Conservation (phyloP, 495 filamentous ascomycete genomes). For the Xylaria bambusicola region DNA sequence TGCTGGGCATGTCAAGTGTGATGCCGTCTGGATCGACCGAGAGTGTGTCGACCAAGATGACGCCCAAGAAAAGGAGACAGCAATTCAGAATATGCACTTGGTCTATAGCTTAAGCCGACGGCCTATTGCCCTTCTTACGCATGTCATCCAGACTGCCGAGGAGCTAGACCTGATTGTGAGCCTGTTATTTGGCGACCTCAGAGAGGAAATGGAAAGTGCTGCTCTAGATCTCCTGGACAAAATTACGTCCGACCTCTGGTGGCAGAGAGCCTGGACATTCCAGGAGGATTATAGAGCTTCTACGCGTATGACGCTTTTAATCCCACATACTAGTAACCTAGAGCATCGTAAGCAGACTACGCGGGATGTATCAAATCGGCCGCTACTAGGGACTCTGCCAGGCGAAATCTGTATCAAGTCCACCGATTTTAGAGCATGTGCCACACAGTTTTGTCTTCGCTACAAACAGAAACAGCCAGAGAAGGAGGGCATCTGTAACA, state of each 20-base stretch:
- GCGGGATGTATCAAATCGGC: slow-evolving; percentile 10
- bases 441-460: slow-evolving; percentile 33
- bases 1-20: slow-evolving; percentile 27
- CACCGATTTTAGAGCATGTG: slow-evolving; percentile 24
- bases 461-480: slow-evolving; percentile 23
- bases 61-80: slow-evolving; percentile 32
- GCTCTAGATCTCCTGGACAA: slow-evolving; percentile 26
- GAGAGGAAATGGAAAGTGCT: slow-evolving; percentile 24
- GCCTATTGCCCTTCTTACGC: slow-evolving; percentile 36
- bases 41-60: slow-evolving; percentile 45
- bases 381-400: slow-evolving; percentile 27
- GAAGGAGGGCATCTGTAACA: slow-evolving; percentile 23
- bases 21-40: slow-evolving; percentile 45
- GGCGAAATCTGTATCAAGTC: slow-evolving; percentile 38
- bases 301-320: slow-evolving; percentile 30
- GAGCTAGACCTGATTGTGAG: slow-evolving; percentile 30
- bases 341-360: slow-evolving; percentile 25
- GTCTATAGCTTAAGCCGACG: slow-evolving; percentile 36
- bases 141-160: slow-evolving; percentile 23
- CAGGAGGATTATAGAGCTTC: slow-evolving; percentile 37
- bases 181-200: slow-evolving; percentile 23
- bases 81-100: slow-evolving; percentile 45
- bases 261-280: slow-evolving; percentile 37
- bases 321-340: slow-evolving; percentile 29
- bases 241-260: slow-evolving; percentile 35